Conservation (phyloP, 192 early-diverging fungal genomes). For the Backusella luteola region DNA sequence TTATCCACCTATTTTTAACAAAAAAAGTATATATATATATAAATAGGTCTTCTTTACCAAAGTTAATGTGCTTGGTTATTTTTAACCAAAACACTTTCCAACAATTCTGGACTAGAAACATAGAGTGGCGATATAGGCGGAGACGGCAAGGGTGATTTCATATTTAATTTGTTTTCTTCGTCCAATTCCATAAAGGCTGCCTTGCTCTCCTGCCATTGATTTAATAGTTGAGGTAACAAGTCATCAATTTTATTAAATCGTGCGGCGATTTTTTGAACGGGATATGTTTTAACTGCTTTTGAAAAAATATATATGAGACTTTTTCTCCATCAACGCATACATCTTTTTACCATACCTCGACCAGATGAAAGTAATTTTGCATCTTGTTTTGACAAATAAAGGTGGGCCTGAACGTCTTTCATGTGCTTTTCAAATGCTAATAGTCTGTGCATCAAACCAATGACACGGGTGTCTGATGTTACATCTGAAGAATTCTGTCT, state of each 20-base stretch:
- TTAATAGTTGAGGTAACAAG: constrained; percentile 43
- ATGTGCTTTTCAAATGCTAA: constrained; percentile 47
- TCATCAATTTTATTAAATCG: constrained; percentile 36
- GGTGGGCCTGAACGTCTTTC: constrained; percentile 49
- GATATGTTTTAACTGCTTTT: not conserved
- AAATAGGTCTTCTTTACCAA: no score
- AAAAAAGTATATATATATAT: no score
- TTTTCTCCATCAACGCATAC: not conserved
- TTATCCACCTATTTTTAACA: no score
- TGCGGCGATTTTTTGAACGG: constrained; percentile 6
- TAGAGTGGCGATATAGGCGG: constrained; percentile 7
- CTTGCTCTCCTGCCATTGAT: constrained; percentile 51
- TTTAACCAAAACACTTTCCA: not conserved
- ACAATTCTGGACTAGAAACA: not conserved
- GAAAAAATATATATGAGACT: not conserved
- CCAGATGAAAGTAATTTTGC: constrained; percentile 27
- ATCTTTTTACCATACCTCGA: constrained; percentile 7
- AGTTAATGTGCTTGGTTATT: not conserved
- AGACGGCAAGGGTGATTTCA: constrained; percentile 10
- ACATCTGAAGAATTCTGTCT: not conserved
- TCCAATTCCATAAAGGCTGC: constrained; percentile 35
- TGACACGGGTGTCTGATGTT: not conserved
- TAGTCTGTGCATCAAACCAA: constrained; percentile 40
- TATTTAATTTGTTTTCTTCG: constrained; percentile 17
- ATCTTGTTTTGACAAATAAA: constrained; percentile 53